Evolutionary conservation across 1,284 basidiomycete genomes (phyloP), one percentile per base, ranked within the genome.

Genomic region (Cutaneotrichosporon daszewskae): DNA sequence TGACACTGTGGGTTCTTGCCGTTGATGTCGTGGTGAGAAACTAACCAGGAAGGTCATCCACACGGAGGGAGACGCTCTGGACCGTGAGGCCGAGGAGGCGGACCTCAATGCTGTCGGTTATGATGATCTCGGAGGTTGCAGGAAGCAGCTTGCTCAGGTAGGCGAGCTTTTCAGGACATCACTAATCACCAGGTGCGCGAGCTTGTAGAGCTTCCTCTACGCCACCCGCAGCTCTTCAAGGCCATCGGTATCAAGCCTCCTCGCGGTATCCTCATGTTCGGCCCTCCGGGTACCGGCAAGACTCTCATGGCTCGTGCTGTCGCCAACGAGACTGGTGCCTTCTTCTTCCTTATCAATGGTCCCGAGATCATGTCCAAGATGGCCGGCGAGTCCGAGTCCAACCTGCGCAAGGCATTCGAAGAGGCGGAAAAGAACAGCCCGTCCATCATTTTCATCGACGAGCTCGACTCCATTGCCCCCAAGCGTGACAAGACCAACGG

Each of bases 341-440:
- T 98, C 81, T 98, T 98, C 80, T 98, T 98, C 83, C 76, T 97
- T 46, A 98, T 98, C 76, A 98, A 97, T 64, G 94, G 95, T 51
- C 95, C 94, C 37, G 95, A 98, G 72, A 97, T 98, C 71, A 98
- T 98, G 94, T 90, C 87, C 64, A 98, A 96, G 77, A 96, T 96
- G 92, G 92, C 92, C 46, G 92, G 92, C 63, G 95, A 98, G 75
- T 87, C 83, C 65, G 95, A 98, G 72, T 91, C 87, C 58, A 98
- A 98, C 72, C 75, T 98, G 50, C 79, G 95, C 56, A 97, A 98
- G 72, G 92, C 94, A 6, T 98, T 98, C 70, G 92, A 97, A 72
- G 94, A 97, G 75, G 94, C 95, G 5, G 94, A 98, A 76, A 97
- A 97, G 80, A 97, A 97, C 75, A 91, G 89, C n/a, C 94, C 94